Evolutionary conservation across 257 asterid genomes (phyloP), one percentile per base, ranked within the genome.

Genomic region (Ligustrum vulgare): DNA sequence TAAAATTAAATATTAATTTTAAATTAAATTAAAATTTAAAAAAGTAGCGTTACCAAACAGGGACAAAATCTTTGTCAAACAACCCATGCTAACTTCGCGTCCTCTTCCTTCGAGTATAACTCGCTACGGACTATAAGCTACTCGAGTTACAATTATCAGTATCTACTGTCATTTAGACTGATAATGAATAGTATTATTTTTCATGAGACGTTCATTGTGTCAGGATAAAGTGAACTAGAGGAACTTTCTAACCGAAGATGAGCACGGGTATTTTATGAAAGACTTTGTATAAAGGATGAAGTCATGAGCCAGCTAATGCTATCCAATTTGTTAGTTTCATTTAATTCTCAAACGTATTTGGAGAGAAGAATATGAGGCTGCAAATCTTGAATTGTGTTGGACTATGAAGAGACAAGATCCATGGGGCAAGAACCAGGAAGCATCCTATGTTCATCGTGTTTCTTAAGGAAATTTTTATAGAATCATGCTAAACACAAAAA

Each of bases 211-310:
- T 15, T 51, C 18, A 20, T 18, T 51, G 10, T 18, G 62, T 51
- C 20, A 11, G 62, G 47, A 2, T 15, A 11, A 9, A 2, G 4
- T 41, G 47, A 41, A 10, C 47, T 41, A 72, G 10, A 72, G 83
- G 64, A 76, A 73, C 45, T 37, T 79, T 86, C 84, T 86, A 82
- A 82, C 86, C 84, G 68, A 81, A 82, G 82, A 74, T 67, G 76
- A 69, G 81, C 85, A 72, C 32, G 4, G 5, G 69, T 64, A 39
- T 41, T 13, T 64, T 54, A 72, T 6, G 45, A 74, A 71, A n/a
- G 72, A 60, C 69, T 49, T 7, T 60, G 69, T 41, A 68, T 73
- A 47, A n/a, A 33, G 43, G 65, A 36, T 60, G 74, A 68, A 22
- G 73, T 35, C 75, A 70, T 25, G 35, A 56, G 76, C 74, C 87